Conservation (phyloP, 2,329 filamentous ascomycete genomes). For the Pseudogymnoascus sp. region DNA sequence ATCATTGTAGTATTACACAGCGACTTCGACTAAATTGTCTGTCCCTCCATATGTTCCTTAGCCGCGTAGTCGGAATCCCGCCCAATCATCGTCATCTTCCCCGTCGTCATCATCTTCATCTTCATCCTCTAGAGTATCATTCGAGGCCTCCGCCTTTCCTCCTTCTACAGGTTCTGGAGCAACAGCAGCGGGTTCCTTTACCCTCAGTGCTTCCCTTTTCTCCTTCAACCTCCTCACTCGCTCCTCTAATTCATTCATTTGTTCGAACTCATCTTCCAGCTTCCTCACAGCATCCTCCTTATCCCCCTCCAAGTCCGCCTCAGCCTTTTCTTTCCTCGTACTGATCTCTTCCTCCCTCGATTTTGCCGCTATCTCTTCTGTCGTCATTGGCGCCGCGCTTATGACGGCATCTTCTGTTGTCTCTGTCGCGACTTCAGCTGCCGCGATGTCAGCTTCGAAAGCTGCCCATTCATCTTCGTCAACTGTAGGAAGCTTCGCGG, state of each 20-base stretch:
- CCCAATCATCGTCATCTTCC: constrained; percentile 51
- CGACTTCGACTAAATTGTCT: background rate
- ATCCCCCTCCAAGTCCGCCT: constrained; percentile 56
- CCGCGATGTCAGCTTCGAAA: constrained; percentile 74
- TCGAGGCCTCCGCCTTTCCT: constrained; percentile 18
- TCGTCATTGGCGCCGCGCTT: constrained; percentile 60
- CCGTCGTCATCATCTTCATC: constrained; percentile 38
- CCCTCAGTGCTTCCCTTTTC: constrained; percentile 59
- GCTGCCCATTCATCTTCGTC: constrained; percentile 82
- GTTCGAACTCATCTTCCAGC: constrained; percentile 70
- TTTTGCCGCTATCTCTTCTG: constrained; percentile 53
- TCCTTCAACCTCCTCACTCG: constrained; percentile 63
- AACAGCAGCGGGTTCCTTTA: constrained; percentile 28
- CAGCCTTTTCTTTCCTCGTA: constrained; percentile 41
- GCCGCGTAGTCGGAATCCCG: constrained; percentile 39
- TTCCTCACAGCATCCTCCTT: constrained; percentile 68
- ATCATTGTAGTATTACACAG: constrained; percentile 8
- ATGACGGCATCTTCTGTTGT: constrained; percentile 48
- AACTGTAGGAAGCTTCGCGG: constrained; percentile 31
- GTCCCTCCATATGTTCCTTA: constrained; percentile 3
- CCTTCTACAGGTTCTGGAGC: constrained; percentile 22
- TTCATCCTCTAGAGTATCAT: constrained; percentile 29
- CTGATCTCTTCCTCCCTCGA: constrained; percentile 42
- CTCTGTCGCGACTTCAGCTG: constrained; percentile 30
- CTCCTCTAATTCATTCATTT: constrained; percentile 73